Evolutionary conservation across 1,284 basidiomycete species (phyloP), one percentile per base, ranked within the genome.

Genomic region (Naganishia sp.): DNA sequence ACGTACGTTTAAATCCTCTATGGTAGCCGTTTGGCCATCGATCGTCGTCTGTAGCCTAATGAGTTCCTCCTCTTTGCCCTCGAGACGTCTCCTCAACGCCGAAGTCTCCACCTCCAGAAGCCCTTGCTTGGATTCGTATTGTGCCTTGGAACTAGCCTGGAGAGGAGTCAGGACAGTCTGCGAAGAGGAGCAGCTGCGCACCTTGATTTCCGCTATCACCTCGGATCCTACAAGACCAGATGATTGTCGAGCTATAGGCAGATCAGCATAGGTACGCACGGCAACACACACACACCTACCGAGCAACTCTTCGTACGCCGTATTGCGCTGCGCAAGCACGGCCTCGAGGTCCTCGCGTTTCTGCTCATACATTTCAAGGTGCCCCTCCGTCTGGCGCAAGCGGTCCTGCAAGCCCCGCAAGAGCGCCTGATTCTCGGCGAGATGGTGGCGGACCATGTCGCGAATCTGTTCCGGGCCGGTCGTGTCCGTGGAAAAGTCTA

Each of bases 261-360:
- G 7, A 25, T 66, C 10, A 47, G 49, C 39, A 2, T 2, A 31
- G 9, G 31, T 42, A 17, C 51, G 6, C 17, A 35, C 7, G 46
- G 23, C 42, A n/a, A 43, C 25, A 45, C 39, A 39, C 28, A 64
- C 68, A 17, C n/a, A 67, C 56, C 52, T 69, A 91, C 91, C 93
- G 35, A 99, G 84, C 43, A 99, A 83, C 80, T 98, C 94, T 79
- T 99, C 96, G 74, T 97, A 98, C 75, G 97, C 94, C 6, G 89
- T 84, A 81, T 98, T 94, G 60, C 98, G 83, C 42, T 87, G 85
- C 43, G 86, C 81, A 58, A 97, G 84, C 67, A 94, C 85, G 65
- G 85, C 84, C 80, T 98, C 94, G 49, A 98, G 81, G 76, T 99
- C 96, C 69, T 92, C 90, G 65, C 89, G 85, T 70, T 94, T 84